A percentile compares a stretch with the other conserved stretches of the same genome.
These are phyloP conservation scores for Epichloe sibirici DNA, from an alignment of 2,329 filamentous ascomycete genomes.

Conservation along the genomic window DNA sequence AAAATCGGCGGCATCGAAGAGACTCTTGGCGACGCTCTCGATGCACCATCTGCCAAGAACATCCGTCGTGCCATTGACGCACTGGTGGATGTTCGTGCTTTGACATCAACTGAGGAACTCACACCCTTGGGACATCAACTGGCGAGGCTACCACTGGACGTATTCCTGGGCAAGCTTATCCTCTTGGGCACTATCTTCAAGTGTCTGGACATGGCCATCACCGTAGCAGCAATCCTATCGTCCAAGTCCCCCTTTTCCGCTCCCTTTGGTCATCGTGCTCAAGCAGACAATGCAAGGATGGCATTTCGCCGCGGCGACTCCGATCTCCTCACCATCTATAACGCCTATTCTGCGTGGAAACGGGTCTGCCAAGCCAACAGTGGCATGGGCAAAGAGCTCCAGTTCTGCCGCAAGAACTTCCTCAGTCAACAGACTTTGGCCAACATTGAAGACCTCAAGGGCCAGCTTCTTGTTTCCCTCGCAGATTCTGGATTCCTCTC, in stretches of 20 bases:
- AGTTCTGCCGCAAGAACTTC: conserved; percentile 92
- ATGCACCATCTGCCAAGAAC: conserved; percentile 83
- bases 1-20: conserved; percentile 89
- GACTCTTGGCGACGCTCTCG: conserved; percentile 75
- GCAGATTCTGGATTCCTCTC: conserved; percentile 75
- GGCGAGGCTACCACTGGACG: conserved; percentile 79
- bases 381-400: conserved; percentile 57
- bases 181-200: conserved; percentile 77
- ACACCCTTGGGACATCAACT: conserved; percentile 80
- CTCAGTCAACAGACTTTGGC: conserved; percentile 76
- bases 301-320: conserved; percentile 80
- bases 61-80: conserved; percentile 88
- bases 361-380: conserved; percentile 58
- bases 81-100: conserved; percentile 80
- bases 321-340: conserved; percentile 84
- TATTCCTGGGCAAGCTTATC: conserved; percentile 88
- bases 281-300: conserved; percentile 68
- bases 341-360: conserved; percentile 85
- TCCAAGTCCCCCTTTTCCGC: conserved; percentile 90
- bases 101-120: conserved; percentile 70
- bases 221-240: conserved; percentile 82
- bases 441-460: conserved; percentile 93
- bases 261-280: conserved; percentile 69
- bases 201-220: conserved; percentile 84
- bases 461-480: conserved; percentile 73